Evolutionary conservation across 352 stramenopile species (phyloP).

Genomic region (Lagenidium giganteum): DNA sequence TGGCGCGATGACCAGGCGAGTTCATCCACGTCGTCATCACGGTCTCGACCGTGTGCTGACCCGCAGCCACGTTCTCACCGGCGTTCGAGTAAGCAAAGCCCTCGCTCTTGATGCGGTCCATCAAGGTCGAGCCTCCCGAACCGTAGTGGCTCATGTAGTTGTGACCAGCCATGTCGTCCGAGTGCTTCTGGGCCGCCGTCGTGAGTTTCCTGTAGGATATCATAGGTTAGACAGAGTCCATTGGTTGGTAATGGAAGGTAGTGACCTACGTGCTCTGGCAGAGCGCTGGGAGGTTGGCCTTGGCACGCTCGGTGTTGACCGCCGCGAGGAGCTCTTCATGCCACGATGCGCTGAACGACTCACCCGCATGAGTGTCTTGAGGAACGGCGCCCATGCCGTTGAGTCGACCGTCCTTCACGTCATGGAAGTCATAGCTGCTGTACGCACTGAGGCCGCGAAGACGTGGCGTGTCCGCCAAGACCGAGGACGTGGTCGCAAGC

Average conservation of each 20-base stretch:
- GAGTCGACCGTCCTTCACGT: too few relatives aligned
- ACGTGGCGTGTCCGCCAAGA: too few relatives aligned
- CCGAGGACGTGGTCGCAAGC: too few relatives aligned
- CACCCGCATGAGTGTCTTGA: too few relatives aligned
- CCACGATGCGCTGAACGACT: too few relatives aligned
- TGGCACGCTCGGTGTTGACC: conserved; percentile 1
- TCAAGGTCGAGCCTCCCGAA: background rate
- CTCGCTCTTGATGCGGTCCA: conserved; percentile 3
- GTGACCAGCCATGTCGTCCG: conserved; percentile 8
- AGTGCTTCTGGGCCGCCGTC: conserved; percentile 6
- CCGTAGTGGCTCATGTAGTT: conserved; percentile 9
- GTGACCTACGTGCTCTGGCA: conserved; percentile 1
- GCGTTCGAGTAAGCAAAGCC: conserved; percentile 1
- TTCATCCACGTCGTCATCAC: conserved; percentile 22
- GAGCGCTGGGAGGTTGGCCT: background rate
- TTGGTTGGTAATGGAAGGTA: too few relatives aligned
- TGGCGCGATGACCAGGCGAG: conserved; percentile 13
- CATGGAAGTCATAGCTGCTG: too few relatives aligned
- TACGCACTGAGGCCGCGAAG: too few relatives aligned
- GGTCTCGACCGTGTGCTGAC: conserved; percentile 4
- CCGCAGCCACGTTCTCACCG: conserved; percentile 10
- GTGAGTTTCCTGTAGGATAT: conserved; percentile 8
- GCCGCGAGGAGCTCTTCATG: conserved; percentile 1
- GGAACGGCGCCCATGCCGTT: too few relatives aligned
- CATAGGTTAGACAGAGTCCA: too few relatives aligned